Evolutionary conservation across 164 flowering plant genomes (phyloP).

Genomic region (Vitis rupestris): DNA sequence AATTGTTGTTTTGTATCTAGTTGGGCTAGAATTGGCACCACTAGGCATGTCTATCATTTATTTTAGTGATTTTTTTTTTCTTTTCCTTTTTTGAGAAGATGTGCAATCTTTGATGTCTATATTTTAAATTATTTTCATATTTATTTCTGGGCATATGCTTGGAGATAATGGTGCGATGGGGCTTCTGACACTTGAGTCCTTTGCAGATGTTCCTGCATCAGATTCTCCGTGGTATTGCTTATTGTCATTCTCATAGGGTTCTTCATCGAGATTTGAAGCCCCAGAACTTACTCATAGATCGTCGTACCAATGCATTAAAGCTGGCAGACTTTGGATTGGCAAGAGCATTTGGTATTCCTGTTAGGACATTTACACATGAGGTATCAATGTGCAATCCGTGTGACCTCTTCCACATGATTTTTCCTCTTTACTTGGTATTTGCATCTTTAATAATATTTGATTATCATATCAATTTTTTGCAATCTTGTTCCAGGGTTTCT

Average conservation of each 20-base stretch:
- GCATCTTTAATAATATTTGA: background rate
- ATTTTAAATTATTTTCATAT: background rate
- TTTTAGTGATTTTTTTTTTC: background rate
- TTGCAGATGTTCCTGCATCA: slow-evolving; percentile 81
- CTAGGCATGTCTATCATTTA: background rate
- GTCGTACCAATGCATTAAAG: slow-evolving; percentile 79
- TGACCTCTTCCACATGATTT: background rate
- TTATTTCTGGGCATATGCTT: background rate
- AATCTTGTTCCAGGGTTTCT: background rate
- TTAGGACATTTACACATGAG: slow-evolving; percentile 96
- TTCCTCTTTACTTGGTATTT: background rate
- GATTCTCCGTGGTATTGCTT: slow-evolving; percentile 93
- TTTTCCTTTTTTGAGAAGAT: background rate
- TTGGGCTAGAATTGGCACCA: background rate
- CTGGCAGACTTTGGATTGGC: slow-evolving; percentile 98
- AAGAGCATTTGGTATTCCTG: slow-evolving; percentile 96
- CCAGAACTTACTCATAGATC: slow-evolving; percentile 90
- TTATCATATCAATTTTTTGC: background rate
- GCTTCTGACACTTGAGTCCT: background rate
- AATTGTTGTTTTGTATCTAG: background rate
- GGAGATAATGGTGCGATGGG: background rate
- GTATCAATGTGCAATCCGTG: slow-evolving; percentile 23
- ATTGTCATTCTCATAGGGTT: slow-evolving; percentile 94
- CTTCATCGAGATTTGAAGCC: slow-evolving; percentile 94
- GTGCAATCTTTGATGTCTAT: background rate